A percentile compares a stretch with the other conserved stretches of the same genome.
These are phyloP conservation scores for Neocucurbitaria cava DNA, from an alignment of 2,329 filamentous ascomycete species.

Conservation along the genomic window DNA sequence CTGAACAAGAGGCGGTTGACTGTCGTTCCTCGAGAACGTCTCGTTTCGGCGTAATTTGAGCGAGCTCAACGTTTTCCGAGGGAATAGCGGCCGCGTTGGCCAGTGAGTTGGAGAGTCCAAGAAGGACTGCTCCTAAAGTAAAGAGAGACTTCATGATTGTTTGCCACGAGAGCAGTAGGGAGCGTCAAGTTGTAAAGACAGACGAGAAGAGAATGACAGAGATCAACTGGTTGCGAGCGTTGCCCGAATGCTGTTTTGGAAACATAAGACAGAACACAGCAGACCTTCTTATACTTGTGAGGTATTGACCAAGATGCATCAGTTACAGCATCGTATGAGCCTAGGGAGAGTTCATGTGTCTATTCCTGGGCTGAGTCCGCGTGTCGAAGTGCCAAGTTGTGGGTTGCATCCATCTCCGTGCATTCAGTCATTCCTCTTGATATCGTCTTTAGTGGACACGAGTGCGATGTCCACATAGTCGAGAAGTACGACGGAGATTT, in stretches of 20 bases:
- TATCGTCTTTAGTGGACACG: not conserved
- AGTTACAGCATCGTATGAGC: not conserved
- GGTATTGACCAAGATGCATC: not conserved
- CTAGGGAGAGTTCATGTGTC: not conserved
- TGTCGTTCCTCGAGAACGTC: slow-evolving; percentile 27
- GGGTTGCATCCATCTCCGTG: not conserved
- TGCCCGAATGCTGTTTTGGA: slow-evolving; percentile 7
- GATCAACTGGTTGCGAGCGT: slow-evolving; percentile 1
- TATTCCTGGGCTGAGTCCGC: not conserved
- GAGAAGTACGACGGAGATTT: slow-evolving; percentile 4
- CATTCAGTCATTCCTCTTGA: not conserved
- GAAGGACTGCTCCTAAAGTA: slow-evolving; percentile 23
- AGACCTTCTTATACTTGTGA: slow-evolving; percentile 4
- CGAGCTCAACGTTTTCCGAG: slow-evolving; percentile 19
- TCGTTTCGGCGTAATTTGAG: slow-evolving; percentile 11
- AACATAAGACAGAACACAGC: not conserved
- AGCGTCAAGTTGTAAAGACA: slow-evolving; percentile 9
- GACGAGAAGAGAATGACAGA: slow-evolving; percentile 2
- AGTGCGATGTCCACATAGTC: not conserved
- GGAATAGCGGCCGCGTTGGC: slow-evolving; percentile 25
- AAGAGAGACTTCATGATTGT: slow-evolving; percentile 32
- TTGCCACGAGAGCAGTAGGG: not conserved
- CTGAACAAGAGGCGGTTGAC: slow-evolving; percentile 7
- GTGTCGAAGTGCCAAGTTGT: not conserved
- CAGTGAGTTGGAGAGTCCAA: slow-evolving; percentile 23